A percentile compares a stretch with the other conserved stretches of the same genome.
These are phyloP conservation scores for Populus deltoides DNA, from an alignment of 345 rosid species.

Conservation along the genomic window DNA sequence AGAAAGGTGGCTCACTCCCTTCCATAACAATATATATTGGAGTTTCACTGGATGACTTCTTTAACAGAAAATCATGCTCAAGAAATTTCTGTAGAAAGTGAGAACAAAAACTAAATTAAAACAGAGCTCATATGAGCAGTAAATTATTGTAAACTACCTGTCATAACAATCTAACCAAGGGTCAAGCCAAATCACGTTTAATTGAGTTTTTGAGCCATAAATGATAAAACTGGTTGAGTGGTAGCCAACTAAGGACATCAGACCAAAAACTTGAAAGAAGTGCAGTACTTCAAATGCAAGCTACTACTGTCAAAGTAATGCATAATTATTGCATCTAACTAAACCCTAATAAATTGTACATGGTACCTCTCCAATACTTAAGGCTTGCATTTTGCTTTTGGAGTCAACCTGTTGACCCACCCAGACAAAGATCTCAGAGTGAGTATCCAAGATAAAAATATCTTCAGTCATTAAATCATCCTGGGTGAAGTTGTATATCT, in stretches of 20 bases:
- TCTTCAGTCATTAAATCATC: constrained; percentile 99
- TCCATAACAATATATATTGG: constrained; percentile 72
- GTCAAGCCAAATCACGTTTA: too few relatives aligned
- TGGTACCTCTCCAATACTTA: constrained; percentile 82
- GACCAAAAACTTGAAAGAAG: background rate
- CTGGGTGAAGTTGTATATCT: constrained; percentile 83
- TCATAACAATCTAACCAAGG: too few relatives aligned
- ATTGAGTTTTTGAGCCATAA: too few relatives aligned
- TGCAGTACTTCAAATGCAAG: background rate
- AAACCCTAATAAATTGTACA: constrained; percentile 34
- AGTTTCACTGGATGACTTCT: constrained; percentile 63
- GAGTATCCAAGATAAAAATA: constrained; percentile 85
- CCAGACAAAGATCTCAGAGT: constrained; percentile 86
- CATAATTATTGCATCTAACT: background rate
- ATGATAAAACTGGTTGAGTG: too few relatives aligned
- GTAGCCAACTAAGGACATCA: background rate
- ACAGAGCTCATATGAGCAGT: background rate
- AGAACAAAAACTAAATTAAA: background rate
- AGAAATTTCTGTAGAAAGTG: constrained; percentile 65
- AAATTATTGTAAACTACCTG: background rate
- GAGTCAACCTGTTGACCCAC: constrained; percentile 88
- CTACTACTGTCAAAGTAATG: background rate
- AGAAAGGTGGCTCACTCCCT: constrained; percentile 93
- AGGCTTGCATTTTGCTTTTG: constrained; percentile 61
- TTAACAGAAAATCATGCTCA: constrained; percentile 68